Evolutionary conservation across 768 basidiomycete genomes (phyloP).

Genomic region (Mycena epipterygia): DNA sequence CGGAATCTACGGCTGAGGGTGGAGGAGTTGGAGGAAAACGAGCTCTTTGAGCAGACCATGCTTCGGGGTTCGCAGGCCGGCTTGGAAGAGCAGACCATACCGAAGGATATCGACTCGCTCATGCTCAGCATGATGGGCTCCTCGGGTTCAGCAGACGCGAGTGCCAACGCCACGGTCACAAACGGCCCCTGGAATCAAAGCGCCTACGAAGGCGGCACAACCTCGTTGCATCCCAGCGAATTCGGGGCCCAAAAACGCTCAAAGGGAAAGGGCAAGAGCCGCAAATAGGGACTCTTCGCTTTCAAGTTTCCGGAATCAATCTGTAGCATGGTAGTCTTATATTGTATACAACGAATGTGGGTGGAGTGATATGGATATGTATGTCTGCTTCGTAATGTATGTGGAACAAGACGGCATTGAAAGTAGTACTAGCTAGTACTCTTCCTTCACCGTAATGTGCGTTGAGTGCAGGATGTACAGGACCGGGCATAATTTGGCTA

Average conservation of each 20-base stretch:
- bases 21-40: constrained; percentile 60
- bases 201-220: constrained; percentile 35
- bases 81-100: constrained; percentile 56
- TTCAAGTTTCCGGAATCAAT: constrained; percentile 7
- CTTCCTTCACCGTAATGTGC: too few species aligned
- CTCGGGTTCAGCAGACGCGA: constrained; percentile 31
- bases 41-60: constrained; percentile 62
- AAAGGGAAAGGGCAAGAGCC: constrained; percentile 43
- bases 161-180: constrained; percentile 36
- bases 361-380: constrained; percentile 5
- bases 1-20: constrained; percentile 52
- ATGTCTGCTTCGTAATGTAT: too few species aligned
- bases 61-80: constrained; percentile 62
- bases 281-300: constrained; percentile 23
- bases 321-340: constrained; percentile 31
- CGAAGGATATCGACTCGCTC: constrained; percentile 62
- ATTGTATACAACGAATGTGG: constrained; percentile 21
- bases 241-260: constrained; percentile 43
- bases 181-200: constrained; percentile 54
- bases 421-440: too few species aligned
- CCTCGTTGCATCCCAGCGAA: constrained; percentile 32
- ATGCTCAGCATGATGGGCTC: constrained; percentile 68
- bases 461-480: background rate
- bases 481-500: background rate
- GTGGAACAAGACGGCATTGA: too few species aligned